phyloP scores from a whole-genome alignment of 163 green algal species.

The Volvox carteri region DNA sequence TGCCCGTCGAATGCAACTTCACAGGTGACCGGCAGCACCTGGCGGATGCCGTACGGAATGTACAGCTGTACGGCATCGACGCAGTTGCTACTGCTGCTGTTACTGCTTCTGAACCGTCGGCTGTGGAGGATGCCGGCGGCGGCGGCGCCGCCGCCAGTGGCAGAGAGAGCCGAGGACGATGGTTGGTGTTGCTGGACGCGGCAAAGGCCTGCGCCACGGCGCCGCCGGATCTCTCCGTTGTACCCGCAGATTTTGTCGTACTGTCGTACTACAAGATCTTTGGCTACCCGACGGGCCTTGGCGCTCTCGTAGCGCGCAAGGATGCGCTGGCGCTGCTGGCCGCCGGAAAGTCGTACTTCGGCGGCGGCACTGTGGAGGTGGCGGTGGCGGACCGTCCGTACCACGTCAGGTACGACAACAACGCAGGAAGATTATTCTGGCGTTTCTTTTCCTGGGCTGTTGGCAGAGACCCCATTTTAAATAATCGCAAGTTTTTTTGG shows the following conservation, averaged over 20 bases:
- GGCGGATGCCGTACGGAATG: slow-evolving; percentile 40
- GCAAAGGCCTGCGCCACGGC: slow-evolving; percentile 83
- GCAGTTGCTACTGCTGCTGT: neutral
- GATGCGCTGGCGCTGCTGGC: slow-evolving; percentile 73
- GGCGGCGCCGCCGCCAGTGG: neutral
- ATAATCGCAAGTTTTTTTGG: no score
- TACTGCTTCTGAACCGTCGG: no score
- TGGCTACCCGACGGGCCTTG: slow-evolving; percentile 75
- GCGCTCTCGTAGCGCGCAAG: slow-evolving; percentile 82
- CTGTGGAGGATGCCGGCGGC: neutral
- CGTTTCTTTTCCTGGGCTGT: no score
- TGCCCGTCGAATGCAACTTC: slow-evolving; percentile 89
- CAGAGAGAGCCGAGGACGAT: slow-evolving; percentile 54
- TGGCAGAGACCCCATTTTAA: no score
- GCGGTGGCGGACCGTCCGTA: slow-evolving; percentile 73
- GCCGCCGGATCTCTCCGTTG: slow-evolving; percentile 79
- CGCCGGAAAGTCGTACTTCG: slow-evolving; percentile 83
- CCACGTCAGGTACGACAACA: slow-evolving; percentile 58
- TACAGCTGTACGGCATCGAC: slow-evolving; percentile 52
- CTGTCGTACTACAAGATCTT: slow-evolving; percentile 94
- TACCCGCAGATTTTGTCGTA: slow-evolving; percentile 83
- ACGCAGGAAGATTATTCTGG: no score
- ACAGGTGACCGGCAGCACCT: slow-evolving; percentile 64
- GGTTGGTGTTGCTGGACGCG: slow-evolving; percentile 87
- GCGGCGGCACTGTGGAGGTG: slow-evolving; percentile 87